A percentile compares a stretch with the other conserved stretches of the same genome.
These are phyloP conservation scores for Colletotrichum lentis DNA, from an alignment of 2,329 filamentous ascomycete species.

Conservation along the genomic window DNA sequence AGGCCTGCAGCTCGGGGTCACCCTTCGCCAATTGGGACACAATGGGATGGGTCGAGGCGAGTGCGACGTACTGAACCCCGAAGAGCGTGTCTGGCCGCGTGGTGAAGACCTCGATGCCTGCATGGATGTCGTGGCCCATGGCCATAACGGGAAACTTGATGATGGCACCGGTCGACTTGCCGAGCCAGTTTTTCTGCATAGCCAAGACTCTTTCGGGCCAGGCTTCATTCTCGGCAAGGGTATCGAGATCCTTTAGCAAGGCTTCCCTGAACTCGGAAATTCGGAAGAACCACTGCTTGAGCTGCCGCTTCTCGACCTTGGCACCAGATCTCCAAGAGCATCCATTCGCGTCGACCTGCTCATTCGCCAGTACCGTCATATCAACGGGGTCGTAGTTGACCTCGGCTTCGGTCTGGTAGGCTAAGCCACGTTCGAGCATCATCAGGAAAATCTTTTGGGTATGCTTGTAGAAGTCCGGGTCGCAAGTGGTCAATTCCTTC, in stretches of 20 bases:
- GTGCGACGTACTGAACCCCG: constrained; percentile 83
- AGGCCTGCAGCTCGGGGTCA: constrained; percentile 70
- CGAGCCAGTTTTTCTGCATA: constrained; percentile 90
- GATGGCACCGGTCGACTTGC: constrained; percentile 76
- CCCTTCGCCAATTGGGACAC: constrained; percentile 67
- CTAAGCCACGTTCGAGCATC: constrained; percentile 76
- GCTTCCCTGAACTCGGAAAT: constrained; percentile 81
- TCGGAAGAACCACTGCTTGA: constrained; percentile 90
- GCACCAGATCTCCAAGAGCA: constrained; percentile 88
- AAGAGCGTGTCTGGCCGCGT: constrained; percentile 88
- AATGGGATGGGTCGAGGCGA: constrained; percentile 76
- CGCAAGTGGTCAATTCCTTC: constrained; percentile 84
- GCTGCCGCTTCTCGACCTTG: constrained; percentile 77
- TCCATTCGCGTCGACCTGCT: constrained; percentile 89
- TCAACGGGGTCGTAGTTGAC: constrained; percentile 94
- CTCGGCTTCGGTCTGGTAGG: constrained; percentile 82
- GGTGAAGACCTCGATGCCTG: constrained; percentile 77
- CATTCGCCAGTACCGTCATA: constrained; percentile 88
- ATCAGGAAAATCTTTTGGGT: constrained; percentile 86
- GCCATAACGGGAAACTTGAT: constrained; percentile 73
- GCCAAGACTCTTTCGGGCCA: constrained; percentile 86
- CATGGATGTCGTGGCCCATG: constrained; percentile 50
- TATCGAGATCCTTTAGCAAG: constrained; percentile 74
- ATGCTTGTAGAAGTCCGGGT: constrained; percentile 87
- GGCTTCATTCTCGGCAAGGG: constrained; percentile 66